These are phyloP conservation scores for Mortierella sp. DNA, from an alignment of 371 early-diverging fungal species.

Conservation along the genomic window DNA sequence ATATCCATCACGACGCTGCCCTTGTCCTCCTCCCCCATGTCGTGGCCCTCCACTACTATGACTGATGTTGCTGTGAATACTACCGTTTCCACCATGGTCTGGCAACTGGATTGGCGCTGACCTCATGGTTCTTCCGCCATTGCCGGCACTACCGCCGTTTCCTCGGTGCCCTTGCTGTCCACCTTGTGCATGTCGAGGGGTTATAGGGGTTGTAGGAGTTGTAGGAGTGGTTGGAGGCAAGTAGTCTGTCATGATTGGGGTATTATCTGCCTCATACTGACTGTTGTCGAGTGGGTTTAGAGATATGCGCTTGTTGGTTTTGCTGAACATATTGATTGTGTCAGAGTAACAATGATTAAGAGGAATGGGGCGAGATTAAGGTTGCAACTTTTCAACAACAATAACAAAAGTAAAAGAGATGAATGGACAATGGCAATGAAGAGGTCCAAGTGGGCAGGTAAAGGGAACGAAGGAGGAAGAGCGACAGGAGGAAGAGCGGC, in stretches of 20 bases:
- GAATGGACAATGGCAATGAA: too few relatives aligned
- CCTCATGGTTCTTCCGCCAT: conserved; percentile 25
- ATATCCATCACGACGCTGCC: too few relatives aligned
- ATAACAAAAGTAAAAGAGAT: too few relatives aligned
- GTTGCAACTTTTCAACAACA: too few relatives aligned
- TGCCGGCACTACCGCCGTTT: conserved; percentile 17
- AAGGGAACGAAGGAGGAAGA: too few relatives aligned
- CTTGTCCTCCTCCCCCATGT: not conserved
- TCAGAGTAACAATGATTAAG: not conserved
- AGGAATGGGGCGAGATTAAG: not conserved
- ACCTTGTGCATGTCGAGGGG: conserved; percentile 21
- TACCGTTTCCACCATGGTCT: not conserved
- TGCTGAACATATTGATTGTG: conserved; percentile 40
- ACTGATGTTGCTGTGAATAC: conserved; percentile 7
- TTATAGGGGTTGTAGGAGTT: conserved; percentile 28
- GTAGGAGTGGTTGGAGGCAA: conserved; percentile 27
- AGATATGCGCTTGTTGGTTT: conserved; percentile 43
- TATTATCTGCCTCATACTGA: conserved; percentile 43
- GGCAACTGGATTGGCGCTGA: conserved; percentile 48
- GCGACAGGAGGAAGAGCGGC: too few relatives aligned
- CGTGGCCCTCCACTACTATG: conserved; percentile 2
- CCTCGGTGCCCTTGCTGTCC: conserved; percentile 20
- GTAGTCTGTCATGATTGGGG: conserved; percentile 51
- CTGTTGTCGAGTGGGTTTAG: conserved; percentile 40
- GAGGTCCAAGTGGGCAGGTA: too few relatives aligned